These are phyloP conservation scores for Penicillium oxalicum DNA, from an alignment of 2,329 filamentous ascomycete species.

Conservation along the genomic window DNA sequence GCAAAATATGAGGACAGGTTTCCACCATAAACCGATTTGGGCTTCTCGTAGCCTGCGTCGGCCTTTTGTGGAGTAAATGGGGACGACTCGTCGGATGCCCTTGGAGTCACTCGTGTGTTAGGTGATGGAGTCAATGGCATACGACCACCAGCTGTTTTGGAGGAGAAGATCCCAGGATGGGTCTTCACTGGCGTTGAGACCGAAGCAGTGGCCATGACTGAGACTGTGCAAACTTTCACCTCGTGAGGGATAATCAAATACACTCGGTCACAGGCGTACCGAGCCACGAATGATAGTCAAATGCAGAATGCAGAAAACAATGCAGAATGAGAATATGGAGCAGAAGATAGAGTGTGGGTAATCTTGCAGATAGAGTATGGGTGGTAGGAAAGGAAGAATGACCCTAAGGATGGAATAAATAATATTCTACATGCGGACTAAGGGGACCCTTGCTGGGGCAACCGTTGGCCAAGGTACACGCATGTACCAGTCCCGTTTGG, in stretches of 20 bases:
- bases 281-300: constrained; percentile 13
- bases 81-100: constrained; percentile 48
- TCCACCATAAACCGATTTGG: constrained; percentile 69
- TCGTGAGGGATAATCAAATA: background rate
- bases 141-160: constrained; percentile 87
- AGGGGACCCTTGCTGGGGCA: constrained; percentile 33
- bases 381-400: constrained; percentile 18
- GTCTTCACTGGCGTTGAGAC: constrained; percentile 92
- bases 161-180: constrained; percentile 85
- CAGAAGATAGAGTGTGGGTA: background rate
- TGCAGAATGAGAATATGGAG: constrained; percentile 24
- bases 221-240: constrained; percentile 4
- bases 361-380: background rate
- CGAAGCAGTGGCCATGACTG: constrained; percentile 69
- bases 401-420: constrained; percentile 33
- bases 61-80: constrained; percentile 65
- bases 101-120: constrained; percentile 48
- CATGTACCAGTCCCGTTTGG: constrained; percentile 30
- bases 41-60: constrained; percentile 50
- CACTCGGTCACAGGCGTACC: constrained; percentile 20
- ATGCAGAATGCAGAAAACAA: constrained; percentile 14
- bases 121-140: constrained; percentile 94
- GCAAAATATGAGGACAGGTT: constrained; percentile 75
- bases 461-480: constrained; percentile 34
- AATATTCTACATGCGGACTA: constrained; percentile 25